Conservation (phyloP, 2,329 filamentous ascomycete species). For the Aureobasidium namibiae region DNA sequence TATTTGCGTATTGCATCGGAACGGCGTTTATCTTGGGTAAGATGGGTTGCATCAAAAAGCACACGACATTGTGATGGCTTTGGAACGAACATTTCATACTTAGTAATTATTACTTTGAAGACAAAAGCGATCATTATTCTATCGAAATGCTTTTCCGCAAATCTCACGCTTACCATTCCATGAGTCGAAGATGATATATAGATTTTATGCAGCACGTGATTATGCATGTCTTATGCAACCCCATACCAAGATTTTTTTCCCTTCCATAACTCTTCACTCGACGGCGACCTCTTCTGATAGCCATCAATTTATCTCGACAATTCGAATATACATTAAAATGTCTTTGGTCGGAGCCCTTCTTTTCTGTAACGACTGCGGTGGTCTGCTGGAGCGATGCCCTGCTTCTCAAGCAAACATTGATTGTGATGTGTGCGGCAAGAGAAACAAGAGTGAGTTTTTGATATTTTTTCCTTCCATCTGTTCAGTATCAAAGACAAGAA, state of each 20-base stretch:
- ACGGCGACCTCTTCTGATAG: neutral
- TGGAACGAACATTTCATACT: neutral
- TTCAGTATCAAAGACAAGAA: neutral
- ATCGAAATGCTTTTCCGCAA: neutral
- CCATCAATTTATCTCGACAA: neutral
- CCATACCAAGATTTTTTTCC: constrained; percentile 1
- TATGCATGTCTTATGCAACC: neutral
- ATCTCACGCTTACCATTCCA: no score
- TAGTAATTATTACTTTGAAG: neutral
- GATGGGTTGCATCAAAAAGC: neutral
- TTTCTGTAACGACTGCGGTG: constrained; percentile 90
- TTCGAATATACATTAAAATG: constrained; percentile 44
- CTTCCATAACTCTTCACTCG: constrained; percentile 1
- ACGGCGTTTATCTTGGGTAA: neutral
- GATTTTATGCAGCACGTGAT: constrained; percentile 5
- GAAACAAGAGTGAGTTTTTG: constrained; percentile 61
- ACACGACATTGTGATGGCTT: neutral
- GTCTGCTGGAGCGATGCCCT: constrained; percentile 73
- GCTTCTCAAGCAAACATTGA: constrained; percentile 67
- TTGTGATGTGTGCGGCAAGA: constrained; percentile 81
- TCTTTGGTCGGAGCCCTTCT: constrained; percentile 82
- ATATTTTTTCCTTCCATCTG: neutral
- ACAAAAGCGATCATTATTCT: neutral
- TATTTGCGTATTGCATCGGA: neutral
- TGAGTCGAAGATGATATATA: no score